Conservation (phyloP, 495 filamentous ascomycete genomes). For the Daldinia concentrica region DNA sequence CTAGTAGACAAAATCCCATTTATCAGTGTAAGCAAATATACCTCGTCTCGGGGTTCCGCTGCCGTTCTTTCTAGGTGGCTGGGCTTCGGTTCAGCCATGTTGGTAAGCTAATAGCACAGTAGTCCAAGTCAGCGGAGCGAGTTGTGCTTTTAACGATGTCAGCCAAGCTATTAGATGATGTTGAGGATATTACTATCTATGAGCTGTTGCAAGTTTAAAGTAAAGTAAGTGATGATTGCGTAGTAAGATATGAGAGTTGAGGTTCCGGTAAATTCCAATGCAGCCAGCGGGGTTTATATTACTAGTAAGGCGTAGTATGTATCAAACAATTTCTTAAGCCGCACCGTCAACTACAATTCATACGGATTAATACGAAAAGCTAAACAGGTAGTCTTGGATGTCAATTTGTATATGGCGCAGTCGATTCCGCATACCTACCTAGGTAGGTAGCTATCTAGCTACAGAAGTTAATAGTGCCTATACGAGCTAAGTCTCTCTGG, state of each 20-base stretch:
- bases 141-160: not conserved
- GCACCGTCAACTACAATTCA: not conserved
- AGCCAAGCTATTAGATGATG: not conserved
- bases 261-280: not conserved
- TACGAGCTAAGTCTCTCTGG: not conserved
- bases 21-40: constrained; percentile 24
- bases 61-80: constrained; percentile 73
- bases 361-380: not conserved
- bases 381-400: not conserved
- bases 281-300: constrained; percentile 26
- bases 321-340: constrained; percentile 1
- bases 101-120: not conserved
- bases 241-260: constrained; percentile 17
- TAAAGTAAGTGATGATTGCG: not conserved
- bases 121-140: not conserved
- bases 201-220: not conserved
- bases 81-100: constrained; percentile 28
- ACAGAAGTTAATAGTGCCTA: constrained; percentile 8
- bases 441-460: not conserved
- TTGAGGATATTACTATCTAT: not conserved
- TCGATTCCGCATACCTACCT: not conserved
- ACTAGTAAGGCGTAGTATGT: constrained; percentile 3
- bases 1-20: not conserved
- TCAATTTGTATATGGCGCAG: not conserved
- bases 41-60: constrained; percentile 70